Evolutionary conservation across 1,139 yeast genomes (phyloP), one percentile per base, ranked within the genome.

Genomic region (Spathaspora sp.): DNA sequence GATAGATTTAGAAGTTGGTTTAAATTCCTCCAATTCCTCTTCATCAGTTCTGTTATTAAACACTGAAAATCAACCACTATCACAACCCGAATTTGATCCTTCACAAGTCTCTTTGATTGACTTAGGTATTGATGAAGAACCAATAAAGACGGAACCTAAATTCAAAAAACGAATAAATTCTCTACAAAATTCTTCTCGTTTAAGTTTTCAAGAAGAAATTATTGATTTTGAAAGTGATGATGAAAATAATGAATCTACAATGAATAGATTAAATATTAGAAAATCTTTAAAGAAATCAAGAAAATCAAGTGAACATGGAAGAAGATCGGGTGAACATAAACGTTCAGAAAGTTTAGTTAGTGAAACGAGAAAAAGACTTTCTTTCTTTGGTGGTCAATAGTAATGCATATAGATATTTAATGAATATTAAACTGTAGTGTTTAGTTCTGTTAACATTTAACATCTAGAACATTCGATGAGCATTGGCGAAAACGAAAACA

Each of bases 181-280:
- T 2, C 55, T 58, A 13, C 72, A 65, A 38, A 63, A 61, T 26
- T 74, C 73, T 1, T 55, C 68, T 1, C 65, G 60, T 42, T 56
- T 72, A 41, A 65, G 60, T 41, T 66, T 74, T 38, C 70, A 70
- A 52, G 78, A 75, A 54, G 77, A 75, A 50, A 75, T 74, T 7
- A 68, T 75, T 42, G 79, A 75, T 51, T 75, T 73, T 64, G 79
- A 75, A 0, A 71, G 77, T 4, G 80, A 75, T 53, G 79, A 75
- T 52, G 80, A 75, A 49, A 68, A 68, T 47, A 63, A 69, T 47
- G 64, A 64, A 16, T 68, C 75, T 1, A 58, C 60, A 37, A 70
- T 75, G 78, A 74, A 61, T 53, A 57, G 80, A 33, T 54, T 75
- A 31, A 65, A 76, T 4, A 74, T 75, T 40, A 56, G 80, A 44